Evolutionary conservation across 2,329 filamentous ascomycete genomes (phyloP).

Genomic region (Trichophyton verrucosum): DNA sequence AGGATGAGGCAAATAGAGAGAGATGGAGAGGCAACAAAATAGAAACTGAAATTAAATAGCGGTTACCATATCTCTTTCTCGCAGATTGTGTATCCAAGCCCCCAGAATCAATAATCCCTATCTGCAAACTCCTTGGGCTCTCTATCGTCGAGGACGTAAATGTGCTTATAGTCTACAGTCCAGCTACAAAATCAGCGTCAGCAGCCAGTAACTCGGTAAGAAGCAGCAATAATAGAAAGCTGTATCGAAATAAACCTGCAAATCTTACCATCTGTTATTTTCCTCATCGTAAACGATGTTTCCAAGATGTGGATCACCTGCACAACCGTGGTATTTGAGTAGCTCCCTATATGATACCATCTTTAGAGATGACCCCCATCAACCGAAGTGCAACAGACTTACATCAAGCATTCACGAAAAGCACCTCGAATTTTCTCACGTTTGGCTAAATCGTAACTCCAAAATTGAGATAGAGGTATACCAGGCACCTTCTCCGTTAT

Average conservation of each 20-base stretch:
- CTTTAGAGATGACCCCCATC: background rate
- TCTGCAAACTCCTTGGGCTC: background rate
- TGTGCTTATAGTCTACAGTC: background rate
- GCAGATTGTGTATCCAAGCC: background rate
- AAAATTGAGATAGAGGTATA: constrained; percentile 4
- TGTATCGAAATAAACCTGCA: background rate
- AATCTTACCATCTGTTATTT: constrained; percentile 6
- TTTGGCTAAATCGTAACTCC: constrained; percentile 1
- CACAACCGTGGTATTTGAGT: background rate
- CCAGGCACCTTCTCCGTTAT: constrained; percentile 11
- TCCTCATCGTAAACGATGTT: constrained; percentile 9
- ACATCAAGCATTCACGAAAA: background rate
- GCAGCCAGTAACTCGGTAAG: background rate
- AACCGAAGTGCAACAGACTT: background rate
- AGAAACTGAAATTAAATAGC: background rate
- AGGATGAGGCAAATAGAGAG: too few relatives aligned
- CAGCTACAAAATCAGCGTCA: background rate
- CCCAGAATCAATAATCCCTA: background rate
- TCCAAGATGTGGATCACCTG: background rate
- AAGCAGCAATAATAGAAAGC: too few relatives aligned
- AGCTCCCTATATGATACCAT: background rate
- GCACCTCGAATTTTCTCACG: constrained; percentile 8
- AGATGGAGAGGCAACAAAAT: too few relatives aligned
- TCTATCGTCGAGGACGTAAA: background rate
- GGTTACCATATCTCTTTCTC: background rate